Conservation (phyloP, 2,329 filamentous ascomycete species). For the Talaromyces sp. region DNA sequence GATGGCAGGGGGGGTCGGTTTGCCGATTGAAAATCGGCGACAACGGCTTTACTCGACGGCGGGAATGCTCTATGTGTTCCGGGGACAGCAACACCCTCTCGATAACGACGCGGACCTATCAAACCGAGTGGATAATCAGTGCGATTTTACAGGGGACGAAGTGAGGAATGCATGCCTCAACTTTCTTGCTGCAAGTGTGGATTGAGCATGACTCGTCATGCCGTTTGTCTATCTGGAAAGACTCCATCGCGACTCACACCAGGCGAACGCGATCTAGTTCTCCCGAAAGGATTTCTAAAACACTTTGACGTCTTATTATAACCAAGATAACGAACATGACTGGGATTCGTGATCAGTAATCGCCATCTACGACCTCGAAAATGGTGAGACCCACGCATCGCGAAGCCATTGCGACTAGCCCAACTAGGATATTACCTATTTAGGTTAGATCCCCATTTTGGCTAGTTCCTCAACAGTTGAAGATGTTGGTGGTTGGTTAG, state of each 20-base stretch:
- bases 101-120: neutral
- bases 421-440: conserved; percentile 12
- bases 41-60: conserved; percentile 2
- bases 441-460: neutral
- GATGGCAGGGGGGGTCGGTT: conserved; percentile 4
- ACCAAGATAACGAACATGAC: neutral
- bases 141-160: neutral
- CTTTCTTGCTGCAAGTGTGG: neutral
- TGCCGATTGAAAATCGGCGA: conserved; percentile 7
- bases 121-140: conserved; percentile 1
- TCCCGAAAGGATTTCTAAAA: neutral
- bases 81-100: neutral
- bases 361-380: neutral
- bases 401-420: conserved; percentile 1
- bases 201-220: neutral
- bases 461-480: neutral
- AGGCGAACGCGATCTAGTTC: neutral
- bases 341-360: neutral
- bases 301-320: neutral
- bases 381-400: neutral
- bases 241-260: neutral
- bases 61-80: conserved; percentile 14
- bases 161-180: conserved; percentile 5
- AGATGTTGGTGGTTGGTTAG: neutral
- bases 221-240: neutral